Conservation (phyloP, 2,329 filamentous ascomycete genomes). For the Alternaria burnsii region DNA sequence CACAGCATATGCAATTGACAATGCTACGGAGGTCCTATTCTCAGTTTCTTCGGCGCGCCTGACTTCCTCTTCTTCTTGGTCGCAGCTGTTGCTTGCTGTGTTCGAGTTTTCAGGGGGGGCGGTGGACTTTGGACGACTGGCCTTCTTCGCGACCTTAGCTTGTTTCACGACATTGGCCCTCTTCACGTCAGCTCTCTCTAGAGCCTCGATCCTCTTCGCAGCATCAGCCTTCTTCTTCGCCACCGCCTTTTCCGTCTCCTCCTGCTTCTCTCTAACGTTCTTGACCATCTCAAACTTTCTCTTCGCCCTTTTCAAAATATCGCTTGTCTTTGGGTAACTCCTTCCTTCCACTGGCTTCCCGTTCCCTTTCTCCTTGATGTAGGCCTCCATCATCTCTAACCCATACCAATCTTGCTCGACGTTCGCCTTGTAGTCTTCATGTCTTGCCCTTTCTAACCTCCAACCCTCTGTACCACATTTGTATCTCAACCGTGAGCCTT, state of each 20-base stretch:
- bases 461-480: conserved; percentile 2
- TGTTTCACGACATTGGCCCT: neutral
- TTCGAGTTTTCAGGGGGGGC: no score
- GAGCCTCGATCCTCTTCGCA: no score
- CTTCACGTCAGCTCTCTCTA: neutral
- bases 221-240: no score
- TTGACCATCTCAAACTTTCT: no score
- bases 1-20: neutral
- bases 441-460: neutral
- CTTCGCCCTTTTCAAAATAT: neutral
- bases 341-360: neutral
- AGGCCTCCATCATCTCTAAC: conserved; percentile 4
- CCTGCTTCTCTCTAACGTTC: no score
- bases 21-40: neutral
- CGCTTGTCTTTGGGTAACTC: neutral
- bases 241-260: no score
- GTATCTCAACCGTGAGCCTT: neutral
- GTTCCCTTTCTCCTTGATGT: conserved; percentile 1
- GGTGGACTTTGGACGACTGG: neutral
- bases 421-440: neutral
- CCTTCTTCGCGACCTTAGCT: neutral
- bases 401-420: conserved; percentile 9
- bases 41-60: neutral
- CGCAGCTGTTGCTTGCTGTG: no score
- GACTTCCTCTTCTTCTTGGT: neutral